A percentile compares a stretch with the other conserved stretches of the same genome.
Conservation (phyloP, 2,329 filamentous ascomycete species). For the Diaporthe longicolla region DNA sequence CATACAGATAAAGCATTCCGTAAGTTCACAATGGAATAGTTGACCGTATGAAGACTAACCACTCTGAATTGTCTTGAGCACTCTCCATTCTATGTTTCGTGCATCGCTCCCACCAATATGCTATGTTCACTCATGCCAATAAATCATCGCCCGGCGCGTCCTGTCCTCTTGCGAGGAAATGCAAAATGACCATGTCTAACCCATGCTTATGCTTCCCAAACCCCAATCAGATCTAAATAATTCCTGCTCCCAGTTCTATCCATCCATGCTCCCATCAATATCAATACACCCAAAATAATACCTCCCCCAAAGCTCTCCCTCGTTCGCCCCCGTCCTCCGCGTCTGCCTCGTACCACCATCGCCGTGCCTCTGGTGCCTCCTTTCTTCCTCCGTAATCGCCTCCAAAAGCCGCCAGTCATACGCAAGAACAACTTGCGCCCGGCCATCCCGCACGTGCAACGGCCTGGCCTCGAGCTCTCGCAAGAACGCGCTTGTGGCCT, state of each 20-base stretch:
- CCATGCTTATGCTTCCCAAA: conserved; percentile 26
- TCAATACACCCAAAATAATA: conserved; percentile 47
- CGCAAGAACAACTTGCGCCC: conserved; percentile 50
- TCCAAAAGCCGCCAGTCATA: conserved; percentile 58
- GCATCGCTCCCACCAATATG: neutral
- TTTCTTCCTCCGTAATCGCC: conserved; percentile 46
- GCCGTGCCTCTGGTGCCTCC: conserved; percentile 46
- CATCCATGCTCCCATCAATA: neutral
- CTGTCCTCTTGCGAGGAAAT: neutral
- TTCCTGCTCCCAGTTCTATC: no score
- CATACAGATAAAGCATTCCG: no score
- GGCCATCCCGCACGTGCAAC: conserved; percentile 46
- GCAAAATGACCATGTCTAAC: conserved; percentile 10
- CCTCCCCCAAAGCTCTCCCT: conserved; percentile 46
- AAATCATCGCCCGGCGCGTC: conserved; percentile 1
- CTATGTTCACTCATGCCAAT: neutral
- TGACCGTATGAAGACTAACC: neutral
- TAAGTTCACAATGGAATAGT: neutral
- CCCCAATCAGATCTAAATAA: neutral
- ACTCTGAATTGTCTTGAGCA: neutral
- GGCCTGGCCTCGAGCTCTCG: conserved; percentile 45
- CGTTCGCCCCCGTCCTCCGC: conserved; percentile 33
- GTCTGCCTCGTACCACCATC: conserved; percentile 36
- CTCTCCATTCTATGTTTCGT: neutral
- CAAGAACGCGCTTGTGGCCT: conserved; percentile 51